Evolutionary conservation across 805 yeast species (phyloP).

Genomic region (Saturnispora hagleri): DNA sequence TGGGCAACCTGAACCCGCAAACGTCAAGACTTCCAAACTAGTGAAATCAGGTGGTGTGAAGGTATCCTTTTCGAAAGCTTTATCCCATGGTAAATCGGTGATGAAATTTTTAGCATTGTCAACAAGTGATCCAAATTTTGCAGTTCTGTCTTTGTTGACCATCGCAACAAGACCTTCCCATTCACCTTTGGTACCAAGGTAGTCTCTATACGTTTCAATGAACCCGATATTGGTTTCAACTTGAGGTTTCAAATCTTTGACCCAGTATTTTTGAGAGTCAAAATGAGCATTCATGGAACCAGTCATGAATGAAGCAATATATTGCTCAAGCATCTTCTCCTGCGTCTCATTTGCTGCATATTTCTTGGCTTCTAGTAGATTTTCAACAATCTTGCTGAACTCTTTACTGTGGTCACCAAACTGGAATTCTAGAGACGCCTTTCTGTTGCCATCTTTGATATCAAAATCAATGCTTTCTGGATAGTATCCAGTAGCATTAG

Average conservation of each 20-base stretch:
- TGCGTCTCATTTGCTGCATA: conserved; percentile 71
- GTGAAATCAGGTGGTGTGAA: conserved; percentile 92
- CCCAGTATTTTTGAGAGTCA: conserved; percentile 80
- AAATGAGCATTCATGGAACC: conserved; percentile 84
- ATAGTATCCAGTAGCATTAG: conserved; percentile 47
- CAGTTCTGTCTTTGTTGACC: conserved; percentile 81
- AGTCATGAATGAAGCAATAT: conserved; percentile 61
- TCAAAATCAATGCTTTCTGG: conserved; percentile 37
- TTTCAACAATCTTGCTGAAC: conserved; percentile 48
- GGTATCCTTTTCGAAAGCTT: conserved; percentile 67
- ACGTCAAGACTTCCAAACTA: conserved; percentile 79
- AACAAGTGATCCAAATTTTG: conserved; percentile 66
- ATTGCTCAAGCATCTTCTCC: conserved; percentile 51
- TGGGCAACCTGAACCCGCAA: conserved; percentile 85
- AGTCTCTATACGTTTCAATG: conserved; percentile 89
- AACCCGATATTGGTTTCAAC: conserved; percentile 81
- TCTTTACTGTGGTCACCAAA: conserved; percentile 76
- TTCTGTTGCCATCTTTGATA: conserved; percentile 29
- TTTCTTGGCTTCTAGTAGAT: conserved; percentile 47
- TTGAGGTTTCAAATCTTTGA: conserved; percentile 72
- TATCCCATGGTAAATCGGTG: conserved; percentile 65
- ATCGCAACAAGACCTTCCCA: conserved; percentile 90
- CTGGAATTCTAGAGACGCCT: conserved; percentile 38
- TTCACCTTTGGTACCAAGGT: conserved; percentile 86
- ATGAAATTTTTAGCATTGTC: conserved; percentile 57